A percentile compares a stretch with the other conserved stretches of the same genome.
phyloP scores from a whole-genome alignment of 371 early-diverging fungal species.

The Lichtheimia hyalospora region DNA sequence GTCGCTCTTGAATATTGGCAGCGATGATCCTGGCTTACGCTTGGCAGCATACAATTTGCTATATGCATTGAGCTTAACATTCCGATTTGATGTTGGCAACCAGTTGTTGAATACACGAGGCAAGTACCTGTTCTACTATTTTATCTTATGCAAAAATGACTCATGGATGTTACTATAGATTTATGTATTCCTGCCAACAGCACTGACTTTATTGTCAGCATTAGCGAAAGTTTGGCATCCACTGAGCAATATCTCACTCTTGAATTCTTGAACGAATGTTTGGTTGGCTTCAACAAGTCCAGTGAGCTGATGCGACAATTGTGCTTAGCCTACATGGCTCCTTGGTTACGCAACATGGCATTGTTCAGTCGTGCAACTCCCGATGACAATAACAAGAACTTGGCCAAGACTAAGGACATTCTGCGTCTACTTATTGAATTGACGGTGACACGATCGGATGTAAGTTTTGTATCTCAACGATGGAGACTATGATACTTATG shows the following conservation, averaged over 20 bases:
- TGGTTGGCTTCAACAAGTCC: conserved; percentile 78
- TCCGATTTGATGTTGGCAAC: conserved; percentile 80
- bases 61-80: conserved; percentile 74
- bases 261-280: conserved; percentile 86
- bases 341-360: conserved; percentile 83
- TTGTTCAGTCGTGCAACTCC: conserved; percentile 55
- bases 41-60: conserved; percentile 86
- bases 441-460: conserved; percentile 77
- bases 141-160: neutral
- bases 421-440: conserved; percentile 75
- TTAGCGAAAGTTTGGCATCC: conserved; percentile 77
- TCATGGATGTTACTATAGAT: conserved; percentile 36
- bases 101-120: conserved; percentile 79
- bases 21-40: conserved; percentile 74
- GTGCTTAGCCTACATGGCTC: conserved; percentile 87
- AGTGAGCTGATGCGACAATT: conserved; percentile 69
- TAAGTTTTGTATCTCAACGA: conserved; percentile 27
- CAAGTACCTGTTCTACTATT: conserved; percentile 5
- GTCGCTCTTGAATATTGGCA: conserved; percentile 85
- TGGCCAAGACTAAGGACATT: conserved; percentile 73
- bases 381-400: conserved; percentile 39
- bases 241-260: conserved; percentile 80
- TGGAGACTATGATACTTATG: no score
- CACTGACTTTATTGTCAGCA: conserved; percentile 75
- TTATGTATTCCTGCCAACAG: conserved; percentile 89